Conservation (phyloP, 1,284 basidiomycete species). For the Agaricales sp. region DNA sequence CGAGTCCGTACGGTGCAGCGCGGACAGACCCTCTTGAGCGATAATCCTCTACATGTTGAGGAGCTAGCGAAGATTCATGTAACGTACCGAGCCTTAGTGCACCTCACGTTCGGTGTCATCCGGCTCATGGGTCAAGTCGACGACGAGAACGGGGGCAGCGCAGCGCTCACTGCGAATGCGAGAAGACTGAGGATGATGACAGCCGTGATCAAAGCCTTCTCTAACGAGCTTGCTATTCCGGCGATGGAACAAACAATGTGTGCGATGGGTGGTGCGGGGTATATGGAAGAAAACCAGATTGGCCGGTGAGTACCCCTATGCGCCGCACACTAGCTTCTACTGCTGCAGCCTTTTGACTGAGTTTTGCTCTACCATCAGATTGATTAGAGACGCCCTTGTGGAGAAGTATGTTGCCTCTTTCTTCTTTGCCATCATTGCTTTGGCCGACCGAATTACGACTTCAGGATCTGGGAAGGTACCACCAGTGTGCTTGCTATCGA, state of each 20-base stretch:
- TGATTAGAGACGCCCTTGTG: conserved; percentile 58
- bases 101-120: conserved; percentile 50
- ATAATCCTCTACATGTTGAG: conserved; percentile 51
- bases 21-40: conserved; percentile 37
- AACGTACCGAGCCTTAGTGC: conserved; percentile 55
- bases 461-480: conserved; percentile 73
- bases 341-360: conserved; percentile 3
- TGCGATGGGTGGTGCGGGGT: conserved; percentile 68
- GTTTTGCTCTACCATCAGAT: conserved; percentile 16
- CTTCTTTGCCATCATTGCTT: conserved; percentile 6
- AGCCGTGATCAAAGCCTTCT: conserved; percentile 63
- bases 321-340: too few species aligned
- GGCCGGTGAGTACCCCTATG: conserved; percentile 45
- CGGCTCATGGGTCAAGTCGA: conserved; percentile 45
- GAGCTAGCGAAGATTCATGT: conserved; percentile 49
- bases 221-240: conserved; percentile 49
- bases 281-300: conserved; percentile 73
- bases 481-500: conserved; percentile 61
- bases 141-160: conserved; percentile 41
- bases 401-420: conserved; percentile 36
- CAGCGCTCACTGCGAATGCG: conserved; percentile 35
- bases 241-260: conserved; percentile 72
- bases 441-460: conserved; percentile 5
- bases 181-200: conserved; percentile 56
- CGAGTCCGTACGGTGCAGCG: conserved; percentile 42